Percentiles rank a stretch among this genome's conserved stretches.
These are phyloP conservation scores for Calonectria ilicicola DNA, from an alignment of 2,329 filamentous ascomycete species.

Conservation along the genomic window DNA sequence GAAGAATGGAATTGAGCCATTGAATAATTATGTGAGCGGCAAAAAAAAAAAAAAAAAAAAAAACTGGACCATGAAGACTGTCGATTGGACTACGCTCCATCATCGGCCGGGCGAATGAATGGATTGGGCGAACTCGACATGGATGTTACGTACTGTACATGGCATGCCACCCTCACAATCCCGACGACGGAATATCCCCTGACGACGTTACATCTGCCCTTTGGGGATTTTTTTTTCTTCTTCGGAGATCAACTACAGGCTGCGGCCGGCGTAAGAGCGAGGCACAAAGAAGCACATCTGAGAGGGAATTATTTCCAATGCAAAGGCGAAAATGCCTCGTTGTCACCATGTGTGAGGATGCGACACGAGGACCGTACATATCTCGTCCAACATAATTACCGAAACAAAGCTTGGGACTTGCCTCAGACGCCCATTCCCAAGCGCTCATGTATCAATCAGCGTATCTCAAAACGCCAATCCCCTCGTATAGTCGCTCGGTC, in stretches of 20 bases:
- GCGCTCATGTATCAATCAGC: not conserved
- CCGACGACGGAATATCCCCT: constrained; percentile 16
- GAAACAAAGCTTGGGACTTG: not conserved
- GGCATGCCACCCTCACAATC: constrained; percentile 12
- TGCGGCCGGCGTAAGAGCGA: not conserved
- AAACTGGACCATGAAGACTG: not conserved
- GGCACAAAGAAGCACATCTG: not conserved
- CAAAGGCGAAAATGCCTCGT: constrained; percentile 23
- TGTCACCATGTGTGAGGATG: not conserved
- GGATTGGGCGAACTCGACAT: not conserved
- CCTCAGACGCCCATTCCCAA: not conserved
- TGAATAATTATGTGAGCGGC: not conserved
- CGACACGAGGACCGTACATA: not conserved
- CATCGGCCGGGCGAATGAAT: constrained; percentile 4
- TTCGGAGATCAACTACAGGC: not conserved
- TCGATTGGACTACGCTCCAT: not conserved
- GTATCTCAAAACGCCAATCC: not conserved
- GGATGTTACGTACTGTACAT: constrained; percentile 16
- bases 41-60: not conserved
- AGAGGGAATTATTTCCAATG: not conserved
- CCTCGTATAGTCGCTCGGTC: not conserved
- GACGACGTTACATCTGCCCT: constrained; percentile 18
- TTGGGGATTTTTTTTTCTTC: not conserved
- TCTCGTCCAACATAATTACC: not conserved
- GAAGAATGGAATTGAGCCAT: not conserved